Conservation (phyloP, 495 filamentous ascomycete species). For the Aspergillus cavernicola region DNA sequence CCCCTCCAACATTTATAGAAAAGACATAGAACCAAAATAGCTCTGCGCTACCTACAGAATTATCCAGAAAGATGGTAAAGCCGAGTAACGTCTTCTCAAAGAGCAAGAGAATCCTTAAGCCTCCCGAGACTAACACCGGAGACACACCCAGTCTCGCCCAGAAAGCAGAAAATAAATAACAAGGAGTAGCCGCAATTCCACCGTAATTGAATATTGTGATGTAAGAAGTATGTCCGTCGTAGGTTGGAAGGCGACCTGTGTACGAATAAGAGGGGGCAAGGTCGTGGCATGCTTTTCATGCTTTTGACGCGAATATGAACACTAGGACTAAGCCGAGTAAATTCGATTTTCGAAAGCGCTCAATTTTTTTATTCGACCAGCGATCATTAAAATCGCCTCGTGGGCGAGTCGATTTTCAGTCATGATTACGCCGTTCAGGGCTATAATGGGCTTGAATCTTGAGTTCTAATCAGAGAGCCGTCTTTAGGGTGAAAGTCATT, state of each 20-base stretch:
- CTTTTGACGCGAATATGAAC: background rate
- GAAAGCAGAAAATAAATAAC: background rate
- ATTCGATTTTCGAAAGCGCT: slow-evolving; percentile 8
- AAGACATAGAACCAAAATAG: slow-evolving; percentile 21
- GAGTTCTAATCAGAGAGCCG: slow-evolving; percentile 7
- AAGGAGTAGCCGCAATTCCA: background rate
- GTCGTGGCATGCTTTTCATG: background rate
- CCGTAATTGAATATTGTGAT: background rate
- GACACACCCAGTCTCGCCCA: slow-evolving; percentile 6
- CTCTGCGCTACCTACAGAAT: slow-evolving; percentile 12
- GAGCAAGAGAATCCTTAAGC: too few relatives aligned
- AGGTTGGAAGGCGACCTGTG: background rate
- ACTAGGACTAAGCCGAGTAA: background rate
- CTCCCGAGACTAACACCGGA: slow-evolving; percentile 6
- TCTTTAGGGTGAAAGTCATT: slow-evolving; percentile 29
- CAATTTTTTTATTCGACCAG: slow-evolving; percentile 19
- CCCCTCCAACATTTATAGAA: slow-evolving; percentile 15
- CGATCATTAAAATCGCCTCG: slow-evolving; percentile 18
- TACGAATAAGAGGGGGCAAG: background rate
- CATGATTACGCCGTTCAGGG: background rate
- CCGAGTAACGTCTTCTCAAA: background rate
- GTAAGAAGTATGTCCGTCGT: background rate
- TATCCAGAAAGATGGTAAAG: slow-evolving; percentile 15
- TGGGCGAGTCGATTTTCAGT: slow-evolving; percentile 1
- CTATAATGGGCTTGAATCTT: background rate